A percentile compares a stretch with the other conserved stretches of the same genome.
Conservation (phyloP, 1,139 yeast species). For the Geotrichum phurueaensis region DNA sequence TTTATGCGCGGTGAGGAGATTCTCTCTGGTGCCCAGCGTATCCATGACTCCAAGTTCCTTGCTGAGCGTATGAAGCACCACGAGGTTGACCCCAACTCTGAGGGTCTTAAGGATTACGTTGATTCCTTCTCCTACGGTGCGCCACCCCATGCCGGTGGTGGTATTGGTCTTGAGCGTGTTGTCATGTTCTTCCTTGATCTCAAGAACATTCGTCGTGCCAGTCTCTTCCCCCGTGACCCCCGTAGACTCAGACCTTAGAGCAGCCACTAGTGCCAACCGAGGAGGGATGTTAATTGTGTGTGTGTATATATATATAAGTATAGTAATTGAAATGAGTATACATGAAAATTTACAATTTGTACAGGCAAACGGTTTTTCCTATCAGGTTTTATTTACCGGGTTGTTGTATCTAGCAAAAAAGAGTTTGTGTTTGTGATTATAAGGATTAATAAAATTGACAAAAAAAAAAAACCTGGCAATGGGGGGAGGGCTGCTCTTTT, state of each 20-base stretch:
- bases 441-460: too few relatives aligned
- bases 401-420: too few relatives aligned
- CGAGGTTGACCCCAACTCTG: constrained; percentile 71
- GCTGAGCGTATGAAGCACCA: constrained; percentile 75
- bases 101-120: constrained; percentile 84
- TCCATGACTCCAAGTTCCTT: constrained; percentile 84
- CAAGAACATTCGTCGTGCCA: constrained; percentile 95
- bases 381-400: too few relatives aligned
- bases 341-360: too few relatives aligned
- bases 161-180: constrained; percentile 97
- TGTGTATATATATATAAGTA: neutral
- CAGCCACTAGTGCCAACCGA: neutral
- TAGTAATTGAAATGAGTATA: neutral
- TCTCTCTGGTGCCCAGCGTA: constrained; percentile 97
- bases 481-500: too few relatives aligned
- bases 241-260: constrained; percentile 72
- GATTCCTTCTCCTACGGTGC: constrained; percentile 92
- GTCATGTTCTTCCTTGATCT: constrained; percentile 95
- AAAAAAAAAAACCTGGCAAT: too few relatives aligned
- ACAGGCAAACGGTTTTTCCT: too few relatives aligned
- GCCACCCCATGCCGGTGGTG: constrained; percentile 99
- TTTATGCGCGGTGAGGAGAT: constrained; percentile 99
- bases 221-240: constrained; percentile 98
- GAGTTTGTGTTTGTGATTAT: too few relatives aligned
- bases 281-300: neutral